Percentiles rank a stretch among this genome's conserved stretches.
Evolutionary conservation across 805 yeast genomes (phyloP).

Genomic region (Kodamaea hsintzibuensis): DNA sequence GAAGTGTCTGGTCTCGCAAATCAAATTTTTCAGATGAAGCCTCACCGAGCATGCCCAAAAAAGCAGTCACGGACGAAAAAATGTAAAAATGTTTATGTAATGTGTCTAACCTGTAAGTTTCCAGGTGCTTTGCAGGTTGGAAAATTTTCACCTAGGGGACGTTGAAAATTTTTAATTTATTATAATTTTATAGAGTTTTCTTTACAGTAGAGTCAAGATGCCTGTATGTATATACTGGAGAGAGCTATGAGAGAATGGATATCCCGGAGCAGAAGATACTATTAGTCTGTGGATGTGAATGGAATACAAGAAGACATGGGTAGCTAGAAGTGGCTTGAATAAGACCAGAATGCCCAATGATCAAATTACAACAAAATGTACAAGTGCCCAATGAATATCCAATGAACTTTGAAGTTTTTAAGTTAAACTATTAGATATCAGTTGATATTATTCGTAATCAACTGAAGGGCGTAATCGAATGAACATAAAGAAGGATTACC

Average conservation of each 20-base stretch:
- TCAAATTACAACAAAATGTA: too few species aligned
- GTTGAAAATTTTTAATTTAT: slow-evolving; percentile 3
- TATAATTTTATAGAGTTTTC: slow-evolving; percentile 8
- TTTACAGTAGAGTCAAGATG: slow-evolving; percentile 31
- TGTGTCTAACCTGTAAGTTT: background rate
- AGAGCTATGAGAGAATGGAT: background rate
- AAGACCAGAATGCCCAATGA: too few species aligned
- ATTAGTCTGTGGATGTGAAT: too few species aligned
- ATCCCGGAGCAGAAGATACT: background rate
- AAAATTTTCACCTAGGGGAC: slow-evolving; percentile 8
- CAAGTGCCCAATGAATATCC: too few species aligned
- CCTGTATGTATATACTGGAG: slow-evolving; percentile 37
- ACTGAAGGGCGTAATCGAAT: too few species aligned
- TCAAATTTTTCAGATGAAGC: background rate
- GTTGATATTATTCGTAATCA: too few species aligned
- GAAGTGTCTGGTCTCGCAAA: slow-evolving; percentile 4
- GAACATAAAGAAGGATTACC: too few species aligned
- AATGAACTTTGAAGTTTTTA: too few species aligned
- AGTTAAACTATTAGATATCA: background rate
- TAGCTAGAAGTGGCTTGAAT: too few species aligned
- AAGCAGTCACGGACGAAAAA: slow-evolving; percentile 10
- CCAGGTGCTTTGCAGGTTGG: slow-evolving; percentile 6
- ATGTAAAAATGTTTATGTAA: background rate
- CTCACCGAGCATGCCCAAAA: slow-evolving; percentile 1
- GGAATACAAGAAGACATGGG: background rate